Evolutionary conservation across 345 rosid species (phyloP).

Genomic region (Hibiscus syriacus): DNA sequence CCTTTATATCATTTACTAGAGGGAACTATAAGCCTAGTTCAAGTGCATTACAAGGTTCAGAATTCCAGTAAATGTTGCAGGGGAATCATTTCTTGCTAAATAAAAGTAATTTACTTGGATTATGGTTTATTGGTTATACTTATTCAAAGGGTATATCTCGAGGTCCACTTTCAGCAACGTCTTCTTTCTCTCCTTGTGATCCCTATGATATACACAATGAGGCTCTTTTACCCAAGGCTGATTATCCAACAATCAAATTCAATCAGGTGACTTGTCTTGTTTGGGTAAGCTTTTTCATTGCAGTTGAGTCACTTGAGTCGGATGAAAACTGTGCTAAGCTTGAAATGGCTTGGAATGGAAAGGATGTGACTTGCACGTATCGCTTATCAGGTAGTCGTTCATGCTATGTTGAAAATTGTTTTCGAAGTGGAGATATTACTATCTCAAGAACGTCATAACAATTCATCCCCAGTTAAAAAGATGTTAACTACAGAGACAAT

Average conservation of each 20-base stretch:
- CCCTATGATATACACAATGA: constrained; percentile 20
- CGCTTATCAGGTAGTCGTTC: constrained; percentile 72
- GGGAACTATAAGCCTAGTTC: constrained; percentile 8
- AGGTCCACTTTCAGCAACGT: constrained; percentile 25
- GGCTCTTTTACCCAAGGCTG: constrained; percentile 15
- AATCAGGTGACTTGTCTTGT: constrained; percentile 50
- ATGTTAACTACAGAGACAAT: no score
- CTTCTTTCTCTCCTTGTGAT: constrained; percentile 21
- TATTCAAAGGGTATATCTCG: constrained; percentile 17
- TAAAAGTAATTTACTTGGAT: no score
- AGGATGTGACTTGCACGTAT: no score
- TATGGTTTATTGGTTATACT: no score
- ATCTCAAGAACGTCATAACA: constrained; percentile 44
- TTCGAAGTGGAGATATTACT: constrained; percentile 62
- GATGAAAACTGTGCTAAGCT: no score
- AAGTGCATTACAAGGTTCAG: constrained; percentile 14
- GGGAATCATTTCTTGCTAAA: constrained; percentile 15
- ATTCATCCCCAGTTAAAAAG: constrained; percentile 37
- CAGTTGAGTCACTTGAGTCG: no score
- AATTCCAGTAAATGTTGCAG: constrained; percentile 19
- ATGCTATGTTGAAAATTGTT: constrained; percentile 46
- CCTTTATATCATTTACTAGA: constrained; percentile 21
- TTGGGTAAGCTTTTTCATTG: no score
- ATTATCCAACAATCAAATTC: constrained; percentile 24
- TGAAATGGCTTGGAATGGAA: no score